These are phyloP conservation scores for Anisogramma anomala DNA, from an alignment of 2,329 filamentous ascomycete genomes.

Conservation along the genomic window DNA sequence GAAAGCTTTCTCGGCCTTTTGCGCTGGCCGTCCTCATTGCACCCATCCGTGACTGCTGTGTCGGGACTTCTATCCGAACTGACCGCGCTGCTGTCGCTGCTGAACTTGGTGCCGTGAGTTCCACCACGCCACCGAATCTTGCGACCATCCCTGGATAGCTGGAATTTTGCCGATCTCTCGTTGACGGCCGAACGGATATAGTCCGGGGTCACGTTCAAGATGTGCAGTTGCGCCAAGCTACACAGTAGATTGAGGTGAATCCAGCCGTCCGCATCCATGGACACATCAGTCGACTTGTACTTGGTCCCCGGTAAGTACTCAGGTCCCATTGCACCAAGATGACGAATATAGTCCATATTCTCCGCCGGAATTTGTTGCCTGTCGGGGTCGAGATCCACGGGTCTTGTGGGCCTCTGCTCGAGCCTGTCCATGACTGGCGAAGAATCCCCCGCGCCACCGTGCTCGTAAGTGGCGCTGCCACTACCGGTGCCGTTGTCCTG, in stretches of 20 bases:
- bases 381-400: conserved; percentile 65
- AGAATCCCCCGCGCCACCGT: conserved; percentile 28
- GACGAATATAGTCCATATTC: conserved; percentile 69
- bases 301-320: conserved; percentile 36
- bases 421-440: conserved; percentile 31
- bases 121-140: conserved; percentile 74
- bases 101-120: conserved; percentile 50
- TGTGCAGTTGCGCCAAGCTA: conserved; percentile 75
- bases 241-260: conserved; percentile 71
- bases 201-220: conserved; percentile 67
- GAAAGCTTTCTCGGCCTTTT: conserved; percentile 36
- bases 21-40: conserved; percentile 29
- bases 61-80: conserved; percentile 37
- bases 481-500: conserved; percentile 25
- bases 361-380: conserved; percentile 64
- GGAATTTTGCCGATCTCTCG: conserved; percentile 62
- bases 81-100: conserved; percentile 48
- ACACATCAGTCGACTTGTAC: conserved; percentile 32
- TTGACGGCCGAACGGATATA: conserved; percentile 64
- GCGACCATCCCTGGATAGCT: conserved; percentile 64
- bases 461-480: conserved; percentile 20
- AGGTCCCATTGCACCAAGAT: conserved; percentile 42
- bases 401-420: conserved; percentile 67
- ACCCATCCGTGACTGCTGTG: conserved; percentile 35
- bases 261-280: conserved; percentile 61